Evolutionary conservation across 1,284 basidiomycete species (phyloP).

Genomic region (Testicularia cyperi): DNA sequence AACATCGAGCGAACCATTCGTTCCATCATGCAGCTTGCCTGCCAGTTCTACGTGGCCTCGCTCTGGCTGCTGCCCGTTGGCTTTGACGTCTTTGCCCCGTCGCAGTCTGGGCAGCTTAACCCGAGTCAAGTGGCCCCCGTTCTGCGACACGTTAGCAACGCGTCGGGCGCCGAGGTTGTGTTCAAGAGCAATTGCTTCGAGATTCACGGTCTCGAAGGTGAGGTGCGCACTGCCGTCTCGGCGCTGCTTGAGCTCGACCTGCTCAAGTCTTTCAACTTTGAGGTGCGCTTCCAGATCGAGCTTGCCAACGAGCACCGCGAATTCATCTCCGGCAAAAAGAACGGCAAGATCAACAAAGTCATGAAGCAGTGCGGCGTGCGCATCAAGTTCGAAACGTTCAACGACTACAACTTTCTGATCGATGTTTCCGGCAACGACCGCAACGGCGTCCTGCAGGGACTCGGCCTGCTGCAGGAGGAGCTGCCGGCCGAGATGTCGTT

Average conservation of each 20-base stretch:
- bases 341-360: slow-evolving; percentile 64
- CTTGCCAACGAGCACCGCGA: slow-evolving; percentile 96
- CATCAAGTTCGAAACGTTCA: slow-evolving; percentile 99
- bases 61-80: slow-evolving; percentile 92
- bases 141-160: slow-evolving; percentile 80
- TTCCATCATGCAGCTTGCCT: slow-evolving; percentile 91
- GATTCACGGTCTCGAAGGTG: slow-evolving; percentile 90
- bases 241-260: slow-evolving; percentile 88
- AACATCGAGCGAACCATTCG: slow-evolving; percentile 93
- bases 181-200: slow-evolving; percentile 98
- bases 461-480: slow-evolving; percentile 90
- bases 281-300: slow-evolving; percentile 98
- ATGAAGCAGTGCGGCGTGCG: slow-evolving; percentile 72
- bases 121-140: slow-evolving; percentile 79
- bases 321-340: slow-evolving; percentile 70
- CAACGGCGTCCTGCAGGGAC: slow-evolving; percentile 76
- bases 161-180: slow-evolving; percentile 88
- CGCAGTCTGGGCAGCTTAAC: slow-evolving; percentile 74
- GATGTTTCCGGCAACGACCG: slow-evolving; percentile 67
- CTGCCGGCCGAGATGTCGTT: slow-evolving; percentile 98
- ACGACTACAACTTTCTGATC: slow-evolving; percentile 98
- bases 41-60: slow-evolving; percentile 91
- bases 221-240: slow-evolving; percentile 81
- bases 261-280: slow-evolving; percentile 91
- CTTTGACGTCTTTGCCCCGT: slow-evolving; percentile 85